Evolutionary conservation across 208 protist species (phyloP).

Genomic region (Crithidia bombi): DNA sequence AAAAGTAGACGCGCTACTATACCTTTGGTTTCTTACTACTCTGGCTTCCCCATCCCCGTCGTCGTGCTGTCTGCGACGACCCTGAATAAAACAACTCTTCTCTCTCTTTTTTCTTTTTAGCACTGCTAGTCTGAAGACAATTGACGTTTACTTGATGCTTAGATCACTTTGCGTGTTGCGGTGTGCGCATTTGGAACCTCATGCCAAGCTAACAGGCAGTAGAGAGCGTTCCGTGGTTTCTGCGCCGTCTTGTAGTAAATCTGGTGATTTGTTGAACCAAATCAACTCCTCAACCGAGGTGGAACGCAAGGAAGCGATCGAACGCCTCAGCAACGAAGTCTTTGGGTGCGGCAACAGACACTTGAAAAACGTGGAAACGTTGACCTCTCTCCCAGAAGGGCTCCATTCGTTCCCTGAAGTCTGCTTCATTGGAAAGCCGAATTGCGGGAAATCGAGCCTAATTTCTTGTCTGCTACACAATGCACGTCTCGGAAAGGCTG

Average conservation of each 20-base stretch:
- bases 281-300: conserved; percentile 2
- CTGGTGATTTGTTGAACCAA: background rate
- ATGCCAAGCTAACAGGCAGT: background rate
- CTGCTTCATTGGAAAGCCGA: conserved; percentile 91
- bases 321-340: conserved; percentile 72
- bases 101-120: background rate
- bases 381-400: conserved; percentile 84
- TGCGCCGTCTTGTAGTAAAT: background rate
- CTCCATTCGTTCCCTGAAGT: conserved; percentile 90
- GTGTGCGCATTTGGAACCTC: background rate
- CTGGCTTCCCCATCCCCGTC: too few relatives aligned
- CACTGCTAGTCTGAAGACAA: background rate
- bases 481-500: conserved; percentile 56
- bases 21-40: too few relatives aligned
- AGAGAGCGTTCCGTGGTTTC: background rate
- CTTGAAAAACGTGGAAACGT: conserved; percentile 80
- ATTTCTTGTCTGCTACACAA: conserved; percentile 87
- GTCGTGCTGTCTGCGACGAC: too few relatives aligned
- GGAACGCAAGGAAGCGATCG: conserved; percentile 42
- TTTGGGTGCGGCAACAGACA: conserved; percentile 85
- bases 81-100: background rate
- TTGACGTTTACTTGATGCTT: background rate
- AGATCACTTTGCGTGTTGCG: conserved; percentile 7
- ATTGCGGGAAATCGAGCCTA: conserved; percentile 87
- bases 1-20: background rate